A percentile compares a stretch with the other conserved stretches of the same genome.
phyloP scores from a whole-genome alignment of 2,329 filamentous ascomycete species.

The Penicillium sp. region DNA sequence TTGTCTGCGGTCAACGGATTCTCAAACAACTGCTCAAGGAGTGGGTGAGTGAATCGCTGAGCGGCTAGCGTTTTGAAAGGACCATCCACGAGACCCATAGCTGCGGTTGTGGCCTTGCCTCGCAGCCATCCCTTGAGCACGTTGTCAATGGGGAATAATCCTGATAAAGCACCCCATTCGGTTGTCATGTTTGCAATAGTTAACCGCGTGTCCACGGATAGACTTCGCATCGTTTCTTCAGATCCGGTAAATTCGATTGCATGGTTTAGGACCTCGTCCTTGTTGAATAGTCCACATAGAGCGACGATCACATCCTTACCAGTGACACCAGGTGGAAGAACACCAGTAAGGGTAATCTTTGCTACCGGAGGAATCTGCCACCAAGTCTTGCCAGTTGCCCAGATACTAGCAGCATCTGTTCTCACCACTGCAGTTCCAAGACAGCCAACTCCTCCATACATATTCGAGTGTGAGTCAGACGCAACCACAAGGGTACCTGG shows the following conservation, averaged over 20 bases:
- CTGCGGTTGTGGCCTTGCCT: slow-evolving; percentile 73
- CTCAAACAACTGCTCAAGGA: slow-evolving; percentile 72
- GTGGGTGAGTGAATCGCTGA: slow-evolving; percentile 71
- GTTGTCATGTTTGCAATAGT: slow-evolving; percentile 78
- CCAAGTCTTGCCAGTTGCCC: slow-evolving; percentile 83
- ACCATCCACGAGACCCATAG: slow-evolving; percentile 60
- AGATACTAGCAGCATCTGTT: slow-evolving; percentile 85
- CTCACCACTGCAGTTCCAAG: slow-evolving; percentile 82
- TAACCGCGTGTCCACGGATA: slow-evolving; percentile 74
- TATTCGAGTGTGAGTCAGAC: slow-evolving; percentile 72
- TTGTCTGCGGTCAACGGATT: slow-evolving; percentile 73
- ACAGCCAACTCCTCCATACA: slow-evolving; percentile 80
- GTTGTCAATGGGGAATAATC: slow-evolving; percentile 80
- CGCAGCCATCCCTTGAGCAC: slow-evolving; percentile 75
- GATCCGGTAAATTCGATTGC: slow-evolving; percentile 85
- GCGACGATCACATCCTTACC: slow-evolving; percentile 95
- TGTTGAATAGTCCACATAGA: slow-evolving; percentile 82
- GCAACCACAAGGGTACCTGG: slow-evolving; percentile 83
- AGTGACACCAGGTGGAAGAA: slow-evolving; percentile 77
- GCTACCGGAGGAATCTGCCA: slow-evolving; percentile 87
- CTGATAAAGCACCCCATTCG: slow-evolving; percentile 77
- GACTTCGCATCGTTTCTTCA: slow-evolving; percentile 73
- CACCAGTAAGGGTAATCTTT: slow-evolving; percentile 76
- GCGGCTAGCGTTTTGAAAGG: slow-evolving; percentile 54
- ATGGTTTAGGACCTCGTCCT: slow-evolving; percentile 89